Evolutionary conservation across 208 protist species (phyloP), one percentile per base, ranked within the genome.

Genomic region (Acanthamoeba royreba): DNA sequence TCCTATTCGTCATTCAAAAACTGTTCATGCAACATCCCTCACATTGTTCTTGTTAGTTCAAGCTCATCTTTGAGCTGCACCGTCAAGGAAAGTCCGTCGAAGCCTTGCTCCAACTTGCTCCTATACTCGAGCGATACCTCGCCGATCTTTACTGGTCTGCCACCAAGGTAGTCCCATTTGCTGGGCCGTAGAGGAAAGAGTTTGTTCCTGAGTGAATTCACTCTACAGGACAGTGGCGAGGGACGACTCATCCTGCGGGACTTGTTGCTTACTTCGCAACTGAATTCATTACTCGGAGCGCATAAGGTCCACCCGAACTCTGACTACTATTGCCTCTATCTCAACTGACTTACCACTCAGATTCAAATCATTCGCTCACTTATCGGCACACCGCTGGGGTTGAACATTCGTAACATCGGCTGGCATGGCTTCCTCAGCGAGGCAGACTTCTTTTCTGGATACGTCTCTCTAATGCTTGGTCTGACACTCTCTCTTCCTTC

Each of bases 401-500:
- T 91, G 25, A 91, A 91, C 85, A 1, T 91, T 19, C 5, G 85
- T 5, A 91, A 91, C 25, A 38, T 91, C 28, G 85, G 49, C 15
- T 91, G 85, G 85, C 85, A 91, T 33, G 85, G 85, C 2, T 91
- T 91, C 55, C 38, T 91, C 25, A 11, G 52, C 4, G 31, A 33
- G n/a, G 38, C 46, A 4, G 85, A 91, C 33, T 61, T 74, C 53
- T 91, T 25, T 11, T 11, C 35, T 15, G 85, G 49, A 28, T 91
- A 72, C 53, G 40, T 72, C 0, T 91, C 85, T 15, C 55, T 91
- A 33, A 15, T 81, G 17, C 17, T 81, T 15, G 33, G 9, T 25
- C 53, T 69, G 38, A 28, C 85, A 25, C 47, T 91, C 53, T 2
- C 85, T 5, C 85, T 91, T 15, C 85, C 22, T 13, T 3, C 85